Conservation (phyloP, 345 rosid genomes). For the Salix viminalis region DNA sequence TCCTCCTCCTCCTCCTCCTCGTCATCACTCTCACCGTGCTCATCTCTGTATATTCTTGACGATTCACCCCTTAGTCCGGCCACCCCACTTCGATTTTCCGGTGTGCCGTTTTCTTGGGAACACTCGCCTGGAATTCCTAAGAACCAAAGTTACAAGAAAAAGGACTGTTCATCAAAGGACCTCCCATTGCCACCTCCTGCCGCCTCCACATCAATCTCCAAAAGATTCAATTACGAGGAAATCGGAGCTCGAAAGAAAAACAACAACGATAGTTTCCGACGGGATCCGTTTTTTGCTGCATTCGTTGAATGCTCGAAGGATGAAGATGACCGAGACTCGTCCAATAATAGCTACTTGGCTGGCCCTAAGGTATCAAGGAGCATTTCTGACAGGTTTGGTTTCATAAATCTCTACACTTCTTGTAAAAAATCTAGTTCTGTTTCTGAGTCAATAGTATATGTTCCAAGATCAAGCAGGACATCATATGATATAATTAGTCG, state of each 20-base stretch:
- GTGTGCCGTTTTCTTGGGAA: slow-evolving; percentile 95
- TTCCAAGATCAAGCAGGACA: slow-evolving; percentile 45
- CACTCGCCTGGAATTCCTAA: slow-evolving; percentile 83
- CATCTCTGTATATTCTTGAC: slow-evolving; percentile 36
- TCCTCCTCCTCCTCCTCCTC: slow-evolving; percentile 37
- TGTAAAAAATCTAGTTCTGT: slow-evolving; percentile 64
- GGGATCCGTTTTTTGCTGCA: slow-evolving; percentile 78
- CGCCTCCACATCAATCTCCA: slow-evolving; percentile 22
- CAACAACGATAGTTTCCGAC: slow-evolving; percentile 8
- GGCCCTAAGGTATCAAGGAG: slow-evolving; percentile 35
- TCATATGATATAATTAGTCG: slow-evolving; percentile 34
- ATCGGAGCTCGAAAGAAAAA: slow-evolving; percentile 23
- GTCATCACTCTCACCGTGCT: slow-evolving; percentile 33
- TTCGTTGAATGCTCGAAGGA: slow-evolving; percentile 73
- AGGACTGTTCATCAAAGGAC: slow-evolving; percentile 24
- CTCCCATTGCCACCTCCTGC: slow-evolving; percentile 68
- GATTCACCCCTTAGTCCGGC: slow-evolving; percentile 55
- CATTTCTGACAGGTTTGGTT: slow-evolving; percentile 46
- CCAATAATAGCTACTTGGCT: slow-evolving; percentile 4
- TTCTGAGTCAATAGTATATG: slow-evolving; percentile 64
- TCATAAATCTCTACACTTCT: slow-evolving; percentile 53
- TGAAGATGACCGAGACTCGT: slow-evolving; percentile 1
- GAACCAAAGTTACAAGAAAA: slow-evolving; percentile 33
- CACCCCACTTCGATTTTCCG: slow-evolving; percentile 54
- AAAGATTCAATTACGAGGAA: slow-evolving; percentile 14